Evolutionary conservation across 164 flowering plant species (phyloP).

Genomic region (Berberis thunbergii): DNA sequence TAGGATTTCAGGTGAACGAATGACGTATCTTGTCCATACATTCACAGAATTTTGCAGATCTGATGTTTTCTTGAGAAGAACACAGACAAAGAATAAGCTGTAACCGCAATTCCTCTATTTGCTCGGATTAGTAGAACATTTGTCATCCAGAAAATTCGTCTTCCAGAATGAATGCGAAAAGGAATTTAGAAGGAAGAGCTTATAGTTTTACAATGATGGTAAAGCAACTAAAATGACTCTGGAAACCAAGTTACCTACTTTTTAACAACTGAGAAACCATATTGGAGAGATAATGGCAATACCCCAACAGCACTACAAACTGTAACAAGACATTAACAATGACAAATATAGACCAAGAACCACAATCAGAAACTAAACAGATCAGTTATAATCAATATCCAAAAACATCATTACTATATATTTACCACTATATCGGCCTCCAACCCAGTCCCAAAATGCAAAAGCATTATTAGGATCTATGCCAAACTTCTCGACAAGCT

Average conservation of each 20-base stretch:
- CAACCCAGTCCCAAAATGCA: slow-evolving; percentile 98
- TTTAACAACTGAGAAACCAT: slow-evolving; percentile 81
- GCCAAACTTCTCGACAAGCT: slow-evolving; percentile 91
- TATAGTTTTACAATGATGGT: neutral
- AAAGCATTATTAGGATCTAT: slow-evolving; percentile 96
- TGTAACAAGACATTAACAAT: slow-evolving; percentile 30
- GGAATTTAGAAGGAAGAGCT: neutral
- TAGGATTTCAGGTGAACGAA: no score
- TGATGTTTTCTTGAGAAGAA: no score
- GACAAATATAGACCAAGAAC: slow-evolving; percentile 5
- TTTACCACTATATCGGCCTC: slow-evolving; percentile 94
- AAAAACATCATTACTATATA: neutral
- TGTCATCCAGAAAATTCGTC: neutral
- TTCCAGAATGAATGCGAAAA: neutral
- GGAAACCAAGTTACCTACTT: slow-evolving; percentile 41
- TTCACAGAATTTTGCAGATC: no score
- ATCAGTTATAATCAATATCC: slow-evolving; percentile 1
- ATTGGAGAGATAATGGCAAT: slow-evolving; percentile 89
- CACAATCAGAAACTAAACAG: neutral
- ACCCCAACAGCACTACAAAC: slow-evolving; percentile 99
- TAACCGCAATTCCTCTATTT: no score
- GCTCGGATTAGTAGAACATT: neutral
- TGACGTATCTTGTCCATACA: no score
- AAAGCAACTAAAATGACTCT: neutral
- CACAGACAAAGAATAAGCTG: no score